phyloP scores from a whole-genome alignment of 805 yeast genomes.

The Saccharomycopsis javanensis region DNA sequence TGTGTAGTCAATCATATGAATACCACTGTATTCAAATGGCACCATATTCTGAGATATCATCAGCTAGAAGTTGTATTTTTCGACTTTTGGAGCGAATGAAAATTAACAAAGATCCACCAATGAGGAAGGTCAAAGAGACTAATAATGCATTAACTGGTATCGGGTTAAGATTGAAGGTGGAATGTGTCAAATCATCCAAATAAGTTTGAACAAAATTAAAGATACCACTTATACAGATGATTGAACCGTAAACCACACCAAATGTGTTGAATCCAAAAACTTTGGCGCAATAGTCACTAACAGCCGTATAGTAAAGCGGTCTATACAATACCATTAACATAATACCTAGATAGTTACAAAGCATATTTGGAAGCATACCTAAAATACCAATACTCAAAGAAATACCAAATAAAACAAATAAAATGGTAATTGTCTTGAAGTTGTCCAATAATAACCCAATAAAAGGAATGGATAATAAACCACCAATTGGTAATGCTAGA shows the following conservation, averaged over 20 bases:
- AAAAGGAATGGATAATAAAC: conserved; percentile 76
- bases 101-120: conserved; percentile 37
- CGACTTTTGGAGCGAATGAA: conserved; percentile 26
- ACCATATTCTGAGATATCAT: background rate
- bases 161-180: conserved; percentile 62
- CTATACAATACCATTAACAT: conserved; percentile 67
- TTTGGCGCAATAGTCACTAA: conserved; percentile 84
- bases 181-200: conserved; percentile 65
- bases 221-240: conserved; percentile 76
- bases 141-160: conserved; percentile 60
- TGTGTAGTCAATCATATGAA: background rate
- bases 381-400: conserved; percentile 60
- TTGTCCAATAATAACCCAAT: conserved; percentile 76
- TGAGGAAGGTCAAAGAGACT: conserved; percentile 42
- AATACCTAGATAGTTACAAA: conserved; percentile 60
- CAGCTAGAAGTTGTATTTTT: background rate
- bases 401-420: conserved; percentile 40
- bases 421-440: conserved; percentile 48
- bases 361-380: conserved; percentile 46
- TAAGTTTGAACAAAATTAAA: conserved; percentile 63
- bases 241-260: conserved; percentile 83
- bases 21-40: background rate
- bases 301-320: conserved; percentile 88
- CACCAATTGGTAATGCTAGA: conserved; percentile 81
- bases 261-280: conserved; percentile 89